Percentiles rank a stretch among this genome's conserved stretches.
Conservation (phyloP, 2,329 filamentous ascomycete species). For the Calycina marina region DNA sequence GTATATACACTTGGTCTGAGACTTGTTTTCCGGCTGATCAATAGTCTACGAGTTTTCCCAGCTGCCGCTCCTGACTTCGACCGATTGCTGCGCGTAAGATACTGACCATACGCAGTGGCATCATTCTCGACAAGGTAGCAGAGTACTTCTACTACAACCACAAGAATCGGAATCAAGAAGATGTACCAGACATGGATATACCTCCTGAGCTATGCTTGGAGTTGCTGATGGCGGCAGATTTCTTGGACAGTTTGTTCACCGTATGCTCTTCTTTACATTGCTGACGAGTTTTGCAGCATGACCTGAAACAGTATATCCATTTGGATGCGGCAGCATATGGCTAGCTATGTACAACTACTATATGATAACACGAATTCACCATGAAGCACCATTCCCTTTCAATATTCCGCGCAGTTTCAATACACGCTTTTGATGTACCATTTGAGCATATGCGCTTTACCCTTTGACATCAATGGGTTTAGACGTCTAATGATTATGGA, state of each 20-base stretch:
- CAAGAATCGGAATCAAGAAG: constrained; percentile 52
- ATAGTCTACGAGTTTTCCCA: background rate
- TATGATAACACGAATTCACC: too few relatives aligned
- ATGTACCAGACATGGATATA: constrained; percentile 70
- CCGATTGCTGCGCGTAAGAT: too few relatives aligned
- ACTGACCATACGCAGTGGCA: constrained; percentile 47
- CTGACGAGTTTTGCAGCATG: too few relatives aligned
- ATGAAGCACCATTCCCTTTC: too few relatives aligned
- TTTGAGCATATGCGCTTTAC: constrained; percentile 25
- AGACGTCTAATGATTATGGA: constrained; percentile 24
- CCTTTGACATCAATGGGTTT: constrained; percentile 17
- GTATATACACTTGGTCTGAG: constrained; percentile 53
- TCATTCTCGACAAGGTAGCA: constrained; percentile 65
- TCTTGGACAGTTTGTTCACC: constrained; percentile 51
- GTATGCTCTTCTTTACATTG: too few relatives aligned
- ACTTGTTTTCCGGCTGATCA: too few relatives aligned
- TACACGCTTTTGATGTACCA: constrained; percentile 11
- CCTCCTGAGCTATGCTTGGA: constrained; percentile 67
- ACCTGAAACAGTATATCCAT: too few relatives aligned
- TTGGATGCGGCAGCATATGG: too few relatives aligned
- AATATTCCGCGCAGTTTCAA: too few relatives aligned
- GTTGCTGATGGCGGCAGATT: constrained; percentile 64
- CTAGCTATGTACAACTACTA: too few relatives aligned
- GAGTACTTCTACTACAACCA: constrained; percentile 79
- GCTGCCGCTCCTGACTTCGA: too few relatives aligned